Conservation (phyloP, 805 yeast species). For the Vanderwaltozyma yarrowii region DNA sequence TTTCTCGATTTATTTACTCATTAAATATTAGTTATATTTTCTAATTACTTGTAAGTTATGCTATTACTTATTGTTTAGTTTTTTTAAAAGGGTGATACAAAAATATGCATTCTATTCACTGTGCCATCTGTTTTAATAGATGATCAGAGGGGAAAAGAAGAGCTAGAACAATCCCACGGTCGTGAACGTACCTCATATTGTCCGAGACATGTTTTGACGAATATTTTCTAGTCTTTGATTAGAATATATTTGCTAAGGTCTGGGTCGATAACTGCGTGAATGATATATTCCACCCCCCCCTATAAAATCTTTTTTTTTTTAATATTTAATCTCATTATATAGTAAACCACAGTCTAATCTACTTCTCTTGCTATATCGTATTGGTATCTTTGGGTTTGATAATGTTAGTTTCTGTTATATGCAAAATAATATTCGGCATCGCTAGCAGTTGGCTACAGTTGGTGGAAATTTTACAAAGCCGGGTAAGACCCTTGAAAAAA, state of each 20-base stretch:
- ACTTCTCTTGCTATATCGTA: no score
- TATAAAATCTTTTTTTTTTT: not conserved
- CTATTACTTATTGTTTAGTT: not conserved
- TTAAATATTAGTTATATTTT: no score
- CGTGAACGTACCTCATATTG: conserved; percentile 27
- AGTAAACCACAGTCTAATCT: no score
- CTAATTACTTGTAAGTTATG: not conserved
- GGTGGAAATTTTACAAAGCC: no score
- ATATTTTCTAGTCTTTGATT: no score
- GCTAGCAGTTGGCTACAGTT: no score
- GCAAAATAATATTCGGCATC: no score
- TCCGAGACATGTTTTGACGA: conserved; percentile 4
- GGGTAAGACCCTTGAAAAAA: conserved; percentile 1
- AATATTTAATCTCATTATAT: no score
- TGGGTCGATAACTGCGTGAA: conserved; percentile 26
- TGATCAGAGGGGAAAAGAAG: conserved; percentile 31
- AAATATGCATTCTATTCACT: conserved; percentile 27
- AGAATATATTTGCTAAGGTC: conserved; percentile 14
- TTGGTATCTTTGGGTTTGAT: no score
- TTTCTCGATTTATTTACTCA: no score
- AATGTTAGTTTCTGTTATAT: no score
- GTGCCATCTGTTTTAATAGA: conserved; percentile 25
- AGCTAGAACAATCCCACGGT: conserved; percentile 17
- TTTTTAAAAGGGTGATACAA: conserved; percentile 20
- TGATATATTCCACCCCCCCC: conserved; percentile 8